Conservation (phyloP, 2,329 filamentous ascomycete species). For the Ceratocystis huliohia region DNA sequence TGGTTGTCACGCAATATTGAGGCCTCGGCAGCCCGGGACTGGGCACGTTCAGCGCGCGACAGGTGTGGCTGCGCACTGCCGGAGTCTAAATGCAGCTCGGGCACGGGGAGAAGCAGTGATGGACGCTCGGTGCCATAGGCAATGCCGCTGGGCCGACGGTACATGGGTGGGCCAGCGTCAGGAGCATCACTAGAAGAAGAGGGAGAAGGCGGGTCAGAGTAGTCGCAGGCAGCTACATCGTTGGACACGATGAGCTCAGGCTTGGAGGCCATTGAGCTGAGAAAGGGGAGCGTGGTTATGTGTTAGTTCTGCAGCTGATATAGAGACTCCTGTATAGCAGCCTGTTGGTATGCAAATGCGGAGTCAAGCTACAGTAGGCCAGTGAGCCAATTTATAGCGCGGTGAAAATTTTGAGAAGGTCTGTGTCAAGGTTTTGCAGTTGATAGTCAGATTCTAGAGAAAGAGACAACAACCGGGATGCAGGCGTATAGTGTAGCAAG, state of each 20-base stretch:
- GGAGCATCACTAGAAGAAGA: slow-evolving; percentile 25
- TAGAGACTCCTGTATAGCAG: background rate
- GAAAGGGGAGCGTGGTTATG: background rate
- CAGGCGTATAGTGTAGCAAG: background rate
- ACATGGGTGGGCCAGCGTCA: slow-evolving; percentile 40
- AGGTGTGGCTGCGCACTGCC: slow-evolving; percentile 31
- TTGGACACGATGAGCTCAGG: slow-evolving; percentile 34
- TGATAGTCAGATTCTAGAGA: background rate
- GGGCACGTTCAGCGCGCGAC: slow-evolving; percentile 43
- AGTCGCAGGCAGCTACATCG: slow-evolving; percentile 23
- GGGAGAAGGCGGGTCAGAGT: slow-evolving; percentile 11
- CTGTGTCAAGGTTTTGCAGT: background rate
- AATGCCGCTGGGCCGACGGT: slow-evolving; percentile 65
- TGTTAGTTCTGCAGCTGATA: background rate
- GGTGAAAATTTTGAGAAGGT: slow-evolving; percentile 5
- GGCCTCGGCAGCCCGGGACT: slow-evolving; percentile 44
- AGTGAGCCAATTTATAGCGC: background rate
- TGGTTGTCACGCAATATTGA: slow-evolving; percentile 54
- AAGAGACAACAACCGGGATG: slow-evolving; percentile 7
- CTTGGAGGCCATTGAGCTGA: slow-evolving; percentile 20
- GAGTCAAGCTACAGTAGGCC: background rate
- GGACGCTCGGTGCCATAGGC: slow-evolving; percentile 59
- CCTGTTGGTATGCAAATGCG: background rate
- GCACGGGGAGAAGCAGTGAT: slow-evolving; percentile 46
- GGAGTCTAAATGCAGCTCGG: slow-evolving; percentile 32